phyloP scores from a whole-genome alignment of 202 grass and related monocot species.

The Carex arenaria region DNA sequence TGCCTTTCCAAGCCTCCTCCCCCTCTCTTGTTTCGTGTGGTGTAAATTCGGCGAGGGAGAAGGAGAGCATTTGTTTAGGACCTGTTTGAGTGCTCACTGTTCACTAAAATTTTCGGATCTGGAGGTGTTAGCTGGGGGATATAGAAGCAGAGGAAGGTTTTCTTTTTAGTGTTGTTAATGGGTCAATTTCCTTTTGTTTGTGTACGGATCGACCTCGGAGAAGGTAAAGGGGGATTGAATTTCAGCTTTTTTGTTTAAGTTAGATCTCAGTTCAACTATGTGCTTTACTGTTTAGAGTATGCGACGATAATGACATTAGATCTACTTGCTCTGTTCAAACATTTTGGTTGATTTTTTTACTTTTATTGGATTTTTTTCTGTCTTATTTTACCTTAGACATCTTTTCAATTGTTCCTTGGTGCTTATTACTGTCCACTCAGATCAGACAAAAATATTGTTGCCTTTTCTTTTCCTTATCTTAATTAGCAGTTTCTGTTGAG shows the following conservation, averaged over 20 bases:
- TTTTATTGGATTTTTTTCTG: background rate
- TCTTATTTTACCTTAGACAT: background rate
- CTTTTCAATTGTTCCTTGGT: background rate
- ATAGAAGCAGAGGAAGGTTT: background rate
- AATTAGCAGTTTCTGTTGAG: background rate
- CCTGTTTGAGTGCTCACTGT: background rate
- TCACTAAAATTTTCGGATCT: constrained; percentile 4
- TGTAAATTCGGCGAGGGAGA: background rate
- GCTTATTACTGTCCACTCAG: background rate
- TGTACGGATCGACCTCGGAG: constrained; percentile 15
- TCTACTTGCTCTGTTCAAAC: background rate
- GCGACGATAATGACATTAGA: constrained; percentile 15
- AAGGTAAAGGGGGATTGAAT: constrained; percentile 18
- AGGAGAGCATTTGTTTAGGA: background rate
- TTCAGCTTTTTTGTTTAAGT: constrained; percentile 6
- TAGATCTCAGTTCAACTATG: constrained; percentile 17
- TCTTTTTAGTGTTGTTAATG: constrained; percentile 15
- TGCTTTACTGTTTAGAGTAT: background rate
- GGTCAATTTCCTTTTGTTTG: background rate
- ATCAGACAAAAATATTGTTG: background rate
- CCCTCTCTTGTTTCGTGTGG: constrained; percentile 1
- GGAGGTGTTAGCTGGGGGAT: constrained; percentile 7
- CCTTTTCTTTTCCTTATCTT: background rate
- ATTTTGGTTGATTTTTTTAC: constrained; percentile 1
- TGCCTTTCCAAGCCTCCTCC: background rate